Percentiles rank a stretch among this genome's conserved stretches.
Evolutionary conservation across 352 stramenopile genomes (phyloP).

Genomic region (Phytophthora citrophthora): DNA sequence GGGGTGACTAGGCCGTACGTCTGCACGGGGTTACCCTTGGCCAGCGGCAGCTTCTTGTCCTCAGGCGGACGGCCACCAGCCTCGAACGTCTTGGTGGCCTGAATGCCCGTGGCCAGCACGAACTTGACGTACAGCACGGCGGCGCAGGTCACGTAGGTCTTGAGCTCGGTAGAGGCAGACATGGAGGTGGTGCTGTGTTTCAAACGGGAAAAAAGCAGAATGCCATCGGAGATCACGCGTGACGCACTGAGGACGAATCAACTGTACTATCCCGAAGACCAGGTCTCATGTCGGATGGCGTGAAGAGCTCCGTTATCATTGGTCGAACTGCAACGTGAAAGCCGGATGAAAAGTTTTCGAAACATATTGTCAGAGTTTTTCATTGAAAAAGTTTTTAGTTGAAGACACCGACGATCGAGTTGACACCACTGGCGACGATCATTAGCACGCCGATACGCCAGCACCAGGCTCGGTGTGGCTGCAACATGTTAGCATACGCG

Average conservation of each 20-base stretch:
- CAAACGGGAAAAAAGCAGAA: slow-evolving; percentile 13
- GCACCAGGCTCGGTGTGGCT: slow-evolving; percentile 57
- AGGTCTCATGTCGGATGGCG: slow-evolving; percentile 21
- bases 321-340: slow-evolving; percentile 10
- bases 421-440: slow-evolving; percentile 42
- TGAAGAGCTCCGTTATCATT: slow-evolving; percentile 25
- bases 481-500: slow-evolving; percentile 58
- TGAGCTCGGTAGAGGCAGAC: slow-evolving; percentile 42
- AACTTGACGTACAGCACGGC: slow-evolving; percentile 76
- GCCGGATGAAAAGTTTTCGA: neutral
- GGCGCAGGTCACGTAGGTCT: slow-evolving; percentile 62
- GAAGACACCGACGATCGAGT: slow-evolving; percentile 47
- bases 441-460: slow-evolving; percentile 54
- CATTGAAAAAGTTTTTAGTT: slow-evolving; percentile 8
- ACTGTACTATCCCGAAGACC: slow-evolving; percentile 17
- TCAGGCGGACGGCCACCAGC: slow-evolving; percentile 54
- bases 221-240: slow-evolving; percentile 12
- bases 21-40: slow-evolving; percentile 46
- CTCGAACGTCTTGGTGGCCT: slow-evolving; percentile 59
- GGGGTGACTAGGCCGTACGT: slow-evolving; percentile 45
- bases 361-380: neutral
- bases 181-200: slow-evolving; percentile 18
- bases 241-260: neutral
- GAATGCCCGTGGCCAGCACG: slow-evolving; percentile 48
- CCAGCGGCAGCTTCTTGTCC: slow-evolving; percentile 49